phyloP scores from a whole-genome alignment of 495 filamentous ascomycete species.

The Tuber aestivum region DNA sequence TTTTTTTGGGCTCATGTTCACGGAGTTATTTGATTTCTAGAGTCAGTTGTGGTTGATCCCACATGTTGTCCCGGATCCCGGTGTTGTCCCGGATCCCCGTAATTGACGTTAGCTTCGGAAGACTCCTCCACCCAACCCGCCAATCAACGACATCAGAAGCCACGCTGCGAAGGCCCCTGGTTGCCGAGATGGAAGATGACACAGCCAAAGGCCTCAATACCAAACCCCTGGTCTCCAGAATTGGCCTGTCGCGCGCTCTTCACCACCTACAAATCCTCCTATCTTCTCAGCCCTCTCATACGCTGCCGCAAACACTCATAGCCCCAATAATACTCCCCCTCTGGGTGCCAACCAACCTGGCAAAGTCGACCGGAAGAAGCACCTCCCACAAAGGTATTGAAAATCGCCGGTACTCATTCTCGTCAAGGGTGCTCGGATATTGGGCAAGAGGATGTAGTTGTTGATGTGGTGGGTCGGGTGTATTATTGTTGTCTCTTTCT shows the following conservation, averaged over 20 bases:
- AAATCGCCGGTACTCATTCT: no score
- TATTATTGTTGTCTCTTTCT: no score
- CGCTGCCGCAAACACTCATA: conserved; percentile 53
- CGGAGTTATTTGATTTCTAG: no score
- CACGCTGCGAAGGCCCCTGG: not conserved
- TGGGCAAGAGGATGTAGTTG: no score
- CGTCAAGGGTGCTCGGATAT: no score
- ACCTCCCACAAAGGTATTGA: conserved; percentile 28
- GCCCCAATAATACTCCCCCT: conserved; percentile 54
- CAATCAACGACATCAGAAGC: conserved; percentile 9
- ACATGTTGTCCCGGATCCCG: no score
- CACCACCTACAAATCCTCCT: conserved; percentile 49
- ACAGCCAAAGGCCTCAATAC: not conserved
- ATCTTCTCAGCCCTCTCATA: conserved; percentile 52
- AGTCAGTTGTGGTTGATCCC: no score
- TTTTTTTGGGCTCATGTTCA: no score
- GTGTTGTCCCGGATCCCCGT: no score
- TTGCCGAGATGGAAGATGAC: conserved; percentile 11
- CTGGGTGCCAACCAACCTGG: conserved; percentile 53
- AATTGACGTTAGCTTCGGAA: no score
- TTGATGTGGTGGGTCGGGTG: no score
- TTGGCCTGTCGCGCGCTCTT: conserved; percentile 43
- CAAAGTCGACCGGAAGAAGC: conserved; percentile 38
- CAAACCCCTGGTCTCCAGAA: conserved; percentile 27
- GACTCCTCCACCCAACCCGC: not conserved